A percentile compares a stretch with the other conserved stretches of the same genome.
Evolutionary conservation across 768 basidiomycete genomes (phyloP).

Genomic region (Plicaturopsis crispa): DNA sequence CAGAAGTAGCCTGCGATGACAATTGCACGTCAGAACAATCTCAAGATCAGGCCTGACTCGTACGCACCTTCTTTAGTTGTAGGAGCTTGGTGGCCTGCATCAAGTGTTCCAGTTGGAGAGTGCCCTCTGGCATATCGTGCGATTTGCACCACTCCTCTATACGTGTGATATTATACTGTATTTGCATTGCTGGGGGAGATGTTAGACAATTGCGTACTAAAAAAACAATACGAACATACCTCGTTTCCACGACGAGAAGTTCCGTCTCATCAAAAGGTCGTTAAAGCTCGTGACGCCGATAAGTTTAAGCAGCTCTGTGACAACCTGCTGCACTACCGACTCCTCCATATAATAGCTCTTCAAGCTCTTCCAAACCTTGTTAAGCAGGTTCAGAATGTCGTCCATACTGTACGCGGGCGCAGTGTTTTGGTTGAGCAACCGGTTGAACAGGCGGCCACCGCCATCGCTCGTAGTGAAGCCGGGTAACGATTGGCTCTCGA

Average conservation of each 20-base stretch:
- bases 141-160: conserved; percentile 99
- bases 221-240: conserved; percentile 40
- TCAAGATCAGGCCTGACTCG: too few relatives aligned
- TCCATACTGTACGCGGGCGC: conserved; percentile 97
- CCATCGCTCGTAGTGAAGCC: conserved; percentile 97
- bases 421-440: conserved; percentile 78
- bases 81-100: conserved; percentile 99
- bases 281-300: conserved; percentile 98
- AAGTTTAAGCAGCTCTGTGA: conserved; percentile 91
- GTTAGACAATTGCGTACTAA: background rate
- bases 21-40: too few relatives aligned
- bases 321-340: conserved; percentile 89
- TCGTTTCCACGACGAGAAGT: conserved; percentile 99
- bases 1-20: conserved; percentile 87
- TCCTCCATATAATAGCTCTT: conserved; percentile 99
- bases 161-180: conserved; percentile 97
- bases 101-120: conserved; percentile 93
- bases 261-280: conserved; percentile 95
- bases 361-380: conserved; percentile 96
- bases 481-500: conserved; percentile 95
- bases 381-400: conserved; percentile 91
- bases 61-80: conserved; percentile 87
- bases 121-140: conserved; percentile 98
- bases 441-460: conserved; percentile 88
- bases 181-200: conserved; percentile 83